Evolutionary conservation across 2,329 filamentous ascomycete genomes (phyloP).

Genomic region (Cercospora brassicicola): DNA sequence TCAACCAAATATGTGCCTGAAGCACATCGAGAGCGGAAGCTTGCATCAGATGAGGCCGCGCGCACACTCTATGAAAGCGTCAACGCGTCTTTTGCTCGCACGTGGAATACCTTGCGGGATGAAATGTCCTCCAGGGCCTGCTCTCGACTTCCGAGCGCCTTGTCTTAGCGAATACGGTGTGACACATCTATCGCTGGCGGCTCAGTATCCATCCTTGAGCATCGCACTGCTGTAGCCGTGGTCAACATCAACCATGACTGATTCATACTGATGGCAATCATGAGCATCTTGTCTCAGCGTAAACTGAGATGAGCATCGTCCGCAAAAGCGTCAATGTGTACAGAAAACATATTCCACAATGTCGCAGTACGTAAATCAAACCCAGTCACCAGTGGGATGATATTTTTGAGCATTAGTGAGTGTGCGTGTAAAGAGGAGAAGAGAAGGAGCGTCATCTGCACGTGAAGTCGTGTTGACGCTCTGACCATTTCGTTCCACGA

Average conservation of each 20-base stretch:
- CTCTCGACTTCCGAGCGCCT: not conserved
- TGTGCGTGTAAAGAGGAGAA: not conserved
- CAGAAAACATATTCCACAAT: not conserved
- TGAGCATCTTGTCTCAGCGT: not conserved
- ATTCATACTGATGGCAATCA: not conserved
- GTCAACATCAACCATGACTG: not conserved
- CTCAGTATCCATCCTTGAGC: not conserved
- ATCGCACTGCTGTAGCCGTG: not conserved
- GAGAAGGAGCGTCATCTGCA: not conserved
- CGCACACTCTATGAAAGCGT: not conserved
- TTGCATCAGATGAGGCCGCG: not conserved
- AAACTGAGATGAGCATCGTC: not conserved
- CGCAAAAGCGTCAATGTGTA: not conserved
- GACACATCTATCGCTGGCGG: not conserved
- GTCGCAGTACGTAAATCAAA: not conserved
- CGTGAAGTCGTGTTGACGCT: constrained; percentile 1
- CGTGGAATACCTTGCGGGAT: not conserved
- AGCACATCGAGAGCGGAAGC: not conserved
- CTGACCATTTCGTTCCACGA: not conserved
- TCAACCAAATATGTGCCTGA: not conserved
- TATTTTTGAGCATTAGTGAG: not conserved
- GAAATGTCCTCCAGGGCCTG: not conserved
- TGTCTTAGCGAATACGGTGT: not conserved
- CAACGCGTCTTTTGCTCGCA: not conserved
- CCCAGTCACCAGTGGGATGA: not conserved